Evolutionary conservation across 1,284 basidiomycete species (phyloP).

Genomic region (Rhodotorula sp.): DNA sequence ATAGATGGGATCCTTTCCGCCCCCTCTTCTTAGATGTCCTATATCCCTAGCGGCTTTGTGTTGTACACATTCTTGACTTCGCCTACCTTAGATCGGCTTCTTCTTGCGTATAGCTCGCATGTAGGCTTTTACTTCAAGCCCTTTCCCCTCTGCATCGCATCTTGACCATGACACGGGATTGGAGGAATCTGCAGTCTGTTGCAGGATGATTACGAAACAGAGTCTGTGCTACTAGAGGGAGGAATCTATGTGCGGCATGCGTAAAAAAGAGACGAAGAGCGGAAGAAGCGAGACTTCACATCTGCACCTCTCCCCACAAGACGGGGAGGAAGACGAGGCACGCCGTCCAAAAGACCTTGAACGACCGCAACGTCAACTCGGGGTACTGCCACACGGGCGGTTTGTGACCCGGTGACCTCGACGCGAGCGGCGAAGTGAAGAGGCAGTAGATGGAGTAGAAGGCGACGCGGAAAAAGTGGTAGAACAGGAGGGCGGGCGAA

Average conservation of each 20-base stretch:
- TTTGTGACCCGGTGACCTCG: slow-evolving; percentile 48
- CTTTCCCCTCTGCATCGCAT: no score
- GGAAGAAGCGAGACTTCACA: slow-evolving; percentile 9
- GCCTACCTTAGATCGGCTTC: no score
- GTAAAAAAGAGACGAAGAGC: not conserved
- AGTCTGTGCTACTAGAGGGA: no score
- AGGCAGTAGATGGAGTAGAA: slow-evolving; percentile 59
- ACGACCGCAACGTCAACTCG: slow-evolving; percentile 56
- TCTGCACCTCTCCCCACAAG: slow-evolving; percentile 69
- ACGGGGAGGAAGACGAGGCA: slow-evolving; percentile 80
- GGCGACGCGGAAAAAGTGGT: slow-evolving; percentile 94
- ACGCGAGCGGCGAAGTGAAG: slow-evolving; percentile 58
- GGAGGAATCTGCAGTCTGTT: not conserved
- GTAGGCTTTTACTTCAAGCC: no score
- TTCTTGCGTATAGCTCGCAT: no score
- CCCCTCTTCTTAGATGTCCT: no score
- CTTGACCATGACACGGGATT: no score
- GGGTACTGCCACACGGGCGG: slow-evolving; percentile 64
- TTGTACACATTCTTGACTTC: no score
- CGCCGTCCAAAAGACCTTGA: slow-evolving; percentile 77
- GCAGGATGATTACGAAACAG: not conserved
- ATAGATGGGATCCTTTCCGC: no score
- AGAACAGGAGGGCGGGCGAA: slow-evolving; percentile 72
- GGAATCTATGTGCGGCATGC: not conserved
- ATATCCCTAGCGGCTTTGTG: no score